Conservation (phyloP, 768 basidiomycete species). For the Pisolithus albus region DNA sequence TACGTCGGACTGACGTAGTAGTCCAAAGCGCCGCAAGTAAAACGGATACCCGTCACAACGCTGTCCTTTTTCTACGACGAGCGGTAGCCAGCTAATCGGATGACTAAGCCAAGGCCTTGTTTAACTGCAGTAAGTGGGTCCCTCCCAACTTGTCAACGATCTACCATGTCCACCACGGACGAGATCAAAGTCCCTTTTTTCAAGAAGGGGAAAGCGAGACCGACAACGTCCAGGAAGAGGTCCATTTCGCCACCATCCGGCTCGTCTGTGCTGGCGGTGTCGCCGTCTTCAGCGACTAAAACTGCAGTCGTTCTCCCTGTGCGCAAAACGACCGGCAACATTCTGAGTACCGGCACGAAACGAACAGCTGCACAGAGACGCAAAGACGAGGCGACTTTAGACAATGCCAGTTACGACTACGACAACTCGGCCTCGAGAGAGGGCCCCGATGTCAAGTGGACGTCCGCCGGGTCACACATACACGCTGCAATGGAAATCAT, state of each 20-base stretch:
- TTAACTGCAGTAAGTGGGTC: too few relatives aligned
- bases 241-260: conserved; percentile 52
- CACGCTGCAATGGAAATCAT: conserved; percentile 69
- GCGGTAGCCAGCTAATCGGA: not conserved
- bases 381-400: conserved; percentile 39
- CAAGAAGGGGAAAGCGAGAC: conserved; percentile 77
- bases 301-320: conserved; percentile 75
- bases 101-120: conserved; percentile 4
- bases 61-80: too few relatives aligned
- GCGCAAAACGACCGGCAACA: conserved; percentile 58
- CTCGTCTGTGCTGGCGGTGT: conserved; percentile 15
- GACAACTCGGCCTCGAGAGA: conserved; percentile 34
- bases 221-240: conserved; percentile 68
- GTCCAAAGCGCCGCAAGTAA: too few relatives aligned
- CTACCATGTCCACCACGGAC: conserved; percentile 28
- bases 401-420: conserved; percentile 50
- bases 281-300: conserved; percentile 35
- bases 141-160: not conserved
- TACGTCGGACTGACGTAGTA: too few relatives aligned
- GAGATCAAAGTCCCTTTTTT: conserved; percentile 73
- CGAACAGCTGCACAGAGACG: conserved; percentile 47
- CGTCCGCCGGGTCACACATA: conserved; percentile 66
- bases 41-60: too few relatives aligned
- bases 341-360: conserved; percentile 75
- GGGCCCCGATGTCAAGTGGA: conserved; percentile 70